phyloP scores from a whole-genome alignment of 805 yeast species.

The Yarrowia osloensis region DNA sequence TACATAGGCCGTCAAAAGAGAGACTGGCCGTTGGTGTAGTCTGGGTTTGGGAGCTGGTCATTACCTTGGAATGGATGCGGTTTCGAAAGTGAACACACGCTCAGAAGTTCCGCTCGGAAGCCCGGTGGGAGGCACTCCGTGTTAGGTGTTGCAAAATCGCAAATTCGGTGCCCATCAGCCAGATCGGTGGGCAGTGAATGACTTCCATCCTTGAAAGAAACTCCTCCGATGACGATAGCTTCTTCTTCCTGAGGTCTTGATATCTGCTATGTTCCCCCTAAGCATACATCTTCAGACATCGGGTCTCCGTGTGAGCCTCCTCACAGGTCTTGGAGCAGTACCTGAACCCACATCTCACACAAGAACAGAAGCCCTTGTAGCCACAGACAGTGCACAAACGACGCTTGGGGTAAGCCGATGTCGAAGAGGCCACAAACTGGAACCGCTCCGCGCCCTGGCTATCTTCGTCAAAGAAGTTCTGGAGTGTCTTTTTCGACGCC shows the following conservation, averaged over 20 bases:
- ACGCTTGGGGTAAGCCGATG: slow-evolving; percentile 45
- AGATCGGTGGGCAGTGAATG: too few relatives aligned
- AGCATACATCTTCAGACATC: slow-evolving; percentile 43
- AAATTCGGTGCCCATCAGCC: too few relatives aligned
- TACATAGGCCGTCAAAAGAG: not conserved
- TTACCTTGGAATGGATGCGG: too few relatives aligned
- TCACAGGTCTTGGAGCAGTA: slow-evolving; percentile 44
- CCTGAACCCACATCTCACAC: slow-evolving; percentile 44
- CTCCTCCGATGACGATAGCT: too few relatives aligned
- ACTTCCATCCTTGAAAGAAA: too few relatives aligned
- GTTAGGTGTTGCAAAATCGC: too few relatives aligned
- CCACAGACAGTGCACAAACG: slow-evolving; percentile 47
- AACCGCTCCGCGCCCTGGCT: slow-evolving; percentile 40
- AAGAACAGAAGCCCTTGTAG: slow-evolving; percentile 43
- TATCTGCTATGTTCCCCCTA: slow-evolving; percentile 31
- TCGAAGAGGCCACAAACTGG: slow-evolving; percentile 40
- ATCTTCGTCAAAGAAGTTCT: slow-evolving; percentile 48
- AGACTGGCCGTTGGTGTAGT: not conserved
- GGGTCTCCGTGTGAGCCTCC: slow-evolving; percentile 44
- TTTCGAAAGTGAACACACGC: too few relatives aligned
- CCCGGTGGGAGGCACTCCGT: too few relatives aligned
- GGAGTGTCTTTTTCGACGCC: slow-evolving; percentile 44
- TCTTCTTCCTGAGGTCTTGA: too few relatives aligned
- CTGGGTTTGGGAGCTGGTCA: not conserved
- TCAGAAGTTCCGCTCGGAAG: too few relatives aligned